phyloP scores from a whole-genome alignment of 2,329 filamentous ascomycete species.

The Trichoderma endophyticum region DNA sequence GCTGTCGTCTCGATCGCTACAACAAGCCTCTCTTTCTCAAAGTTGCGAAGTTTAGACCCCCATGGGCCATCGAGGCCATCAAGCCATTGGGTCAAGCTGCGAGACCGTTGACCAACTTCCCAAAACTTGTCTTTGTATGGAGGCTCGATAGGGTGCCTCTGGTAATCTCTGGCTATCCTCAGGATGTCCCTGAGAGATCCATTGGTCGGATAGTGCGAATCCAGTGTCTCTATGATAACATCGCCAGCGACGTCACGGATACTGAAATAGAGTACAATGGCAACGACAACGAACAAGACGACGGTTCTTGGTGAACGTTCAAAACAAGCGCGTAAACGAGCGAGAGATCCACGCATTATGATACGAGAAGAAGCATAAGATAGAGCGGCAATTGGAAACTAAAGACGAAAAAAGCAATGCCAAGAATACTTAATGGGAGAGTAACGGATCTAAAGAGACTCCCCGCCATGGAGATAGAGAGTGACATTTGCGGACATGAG shows the following conservation, averaged over 20 bases:
- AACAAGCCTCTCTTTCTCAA: not conserved
- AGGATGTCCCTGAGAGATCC: constrained; percentile 5
- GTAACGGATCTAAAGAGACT: not conserved
- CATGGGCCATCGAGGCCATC: not conserved
- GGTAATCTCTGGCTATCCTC: constrained; percentile 23
- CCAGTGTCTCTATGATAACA: not conserved
- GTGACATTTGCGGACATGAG: not conserved
- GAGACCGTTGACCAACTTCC: constrained; percentile 31
- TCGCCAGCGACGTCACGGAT: not conserved
- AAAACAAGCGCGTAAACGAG: not conserved
- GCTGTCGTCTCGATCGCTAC: constrained; percentile 20
- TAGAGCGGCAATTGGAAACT: not conserved
- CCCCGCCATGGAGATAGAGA: not conserved
- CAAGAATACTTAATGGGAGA: not conserved
- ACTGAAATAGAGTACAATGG: not conserved
- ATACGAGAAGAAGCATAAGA: not conserved
- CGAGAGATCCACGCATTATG: not conserved
- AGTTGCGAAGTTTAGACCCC: not conserved
- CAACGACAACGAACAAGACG: not conserved
- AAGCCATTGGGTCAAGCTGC: constrained; percentile 25
- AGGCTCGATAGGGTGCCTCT: constrained; percentile 29
- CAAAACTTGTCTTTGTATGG: constrained; percentile 34
- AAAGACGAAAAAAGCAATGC: not conserved
- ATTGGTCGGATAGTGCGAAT: not conserved
- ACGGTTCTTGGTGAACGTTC: not conserved